Base-by-base conservation (phyloP, 1,139 yeast species). In the Geotrichum fermentans region DNA sequence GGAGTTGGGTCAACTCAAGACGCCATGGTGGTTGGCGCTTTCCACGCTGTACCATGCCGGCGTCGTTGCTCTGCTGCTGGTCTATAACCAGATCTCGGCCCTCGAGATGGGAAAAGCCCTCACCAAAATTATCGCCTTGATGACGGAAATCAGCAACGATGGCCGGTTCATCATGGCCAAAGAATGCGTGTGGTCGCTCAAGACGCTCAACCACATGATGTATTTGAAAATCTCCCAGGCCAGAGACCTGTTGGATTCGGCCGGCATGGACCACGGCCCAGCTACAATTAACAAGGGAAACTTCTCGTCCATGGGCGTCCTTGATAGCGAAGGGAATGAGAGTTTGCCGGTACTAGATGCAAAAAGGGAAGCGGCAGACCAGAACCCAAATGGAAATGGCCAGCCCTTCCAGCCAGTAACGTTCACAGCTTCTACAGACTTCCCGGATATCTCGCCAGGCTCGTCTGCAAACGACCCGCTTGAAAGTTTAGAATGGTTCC, bases 131-230 rank as follows among this genome's bases (percentile, higher is more conserved):
- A 58, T 68, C 46, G 48, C 50, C 8, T 50, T 66, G 1, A 58
- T 72, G 40, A 74, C 74, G 17, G 65, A 65, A 49, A 59, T 74
- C 11, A 58, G 72, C 5, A 60, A 66, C 29, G 69, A 69, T 40
- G 76, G 72, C 46, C 62, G 80, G 47, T 77, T 75, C 59, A 73
- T 71, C 43, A 81, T 81, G 87, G 79, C 77, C 10, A 71, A 73
- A 47, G 86, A 81, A 59, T 78, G 83, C 59, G 61, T 78, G 26
- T 81, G 87, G 87, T 81, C 80, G 1, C 61, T 81, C 35, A 78
- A 78, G 54, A 77, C 75, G 69, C 67, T 79, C 46, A 79, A 78
- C 56, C 76, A 77, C 52, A 72, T 79, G 55, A 64, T 78, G 43
- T 65, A 73, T 14, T 65, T 78, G 50, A 66, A 80, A 48, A 64